Evolutionary conservation across 495 filamentous ascomycete genomes (phyloP).

Genomic region (Penicillium silybi): DNA sequence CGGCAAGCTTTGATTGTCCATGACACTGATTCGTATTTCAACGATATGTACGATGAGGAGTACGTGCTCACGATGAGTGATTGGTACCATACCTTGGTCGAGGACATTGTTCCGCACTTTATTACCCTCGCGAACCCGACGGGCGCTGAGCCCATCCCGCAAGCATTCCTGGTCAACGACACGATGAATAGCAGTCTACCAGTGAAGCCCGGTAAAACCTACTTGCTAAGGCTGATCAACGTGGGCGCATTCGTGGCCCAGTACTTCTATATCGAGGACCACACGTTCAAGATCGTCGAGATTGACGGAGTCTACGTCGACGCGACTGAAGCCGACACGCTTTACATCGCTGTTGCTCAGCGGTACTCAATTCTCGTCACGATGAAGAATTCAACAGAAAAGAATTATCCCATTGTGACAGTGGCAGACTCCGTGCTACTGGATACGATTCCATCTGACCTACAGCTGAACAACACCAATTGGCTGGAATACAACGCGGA

Average conservation of each 20-base stretch:
- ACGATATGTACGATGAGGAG: constrained; percentile 63
- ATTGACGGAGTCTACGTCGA: constrained; percentile 53
- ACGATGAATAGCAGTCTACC: constrained; percentile 52
- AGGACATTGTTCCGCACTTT: constrained; percentile 40
- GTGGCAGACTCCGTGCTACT: constrained; percentile 31
- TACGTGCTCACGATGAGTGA: constrained; percentile 62
- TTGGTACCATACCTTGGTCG: constrained; percentile 53
- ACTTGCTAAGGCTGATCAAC: constrained; percentile 74
- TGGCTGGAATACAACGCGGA: constrained; percentile 70
- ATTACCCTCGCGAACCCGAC: constrained; percentile 48
- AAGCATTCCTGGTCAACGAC: constrained; percentile 54
- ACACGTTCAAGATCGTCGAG: constrained; percentile 58
- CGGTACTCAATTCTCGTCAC: constrained; percentile 67
- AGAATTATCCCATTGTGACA: constrained; percentile 63
- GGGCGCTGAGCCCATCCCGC: constrained; percentile 51
- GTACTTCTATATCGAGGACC: constrained; percentile 75
- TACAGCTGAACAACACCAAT: constrained; percentile 68
- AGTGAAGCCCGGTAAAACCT: constrained; percentile 71
- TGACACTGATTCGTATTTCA: constrained; percentile 58
- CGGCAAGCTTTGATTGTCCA: constrained; percentile 68
- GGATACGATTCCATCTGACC: constrained; percentile 24
- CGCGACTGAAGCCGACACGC: constrained; percentile 52
- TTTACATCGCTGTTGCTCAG: constrained; percentile 68
- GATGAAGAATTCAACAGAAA: constrained; percentile 56
- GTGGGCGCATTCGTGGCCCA: constrained; percentile 70